These are phyloP conservation scores for Hypomontagnella monticulosa DNA, from an alignment of 495 filamentous ascomycete species.

Conservation along the genomic window DNA sequence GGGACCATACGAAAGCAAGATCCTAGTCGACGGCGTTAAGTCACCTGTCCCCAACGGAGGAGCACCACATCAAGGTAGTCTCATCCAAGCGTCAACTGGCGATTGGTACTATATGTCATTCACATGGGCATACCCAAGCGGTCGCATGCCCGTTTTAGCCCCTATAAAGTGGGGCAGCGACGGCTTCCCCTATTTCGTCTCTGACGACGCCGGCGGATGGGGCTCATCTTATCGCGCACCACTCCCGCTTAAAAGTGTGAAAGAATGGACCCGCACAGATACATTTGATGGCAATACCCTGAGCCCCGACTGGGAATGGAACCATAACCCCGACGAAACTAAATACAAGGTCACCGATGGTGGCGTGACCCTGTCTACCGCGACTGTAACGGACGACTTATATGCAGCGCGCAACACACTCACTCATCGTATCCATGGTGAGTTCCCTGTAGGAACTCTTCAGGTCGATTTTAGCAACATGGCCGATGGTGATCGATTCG, in stretches of 20 bases:
- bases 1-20: slow-evolving; percentile 57
- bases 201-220: slow-evolving; percentile 55
- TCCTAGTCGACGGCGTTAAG: slow-evolving; percentile 47
- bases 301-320: slow-evolving; percentile 66
- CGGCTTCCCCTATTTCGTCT: slow-evolving; percentile 58
- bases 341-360: slow-evolving; percentile 37
- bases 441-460: slow-evolving; percentile 58
- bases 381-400: slow-evolving; percentile 62
- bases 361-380: slow-evolving; percentile 58
- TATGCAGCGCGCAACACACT: slow-evolving; percentile 66
- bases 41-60: slow-evolving; percentile 58
- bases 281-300: slow-evolving; percentile 53
- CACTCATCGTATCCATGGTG: slow-evolving; percentile 63
- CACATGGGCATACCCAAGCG: slow-evolving; percentile 62
- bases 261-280: slow-evolving; percentile 50
- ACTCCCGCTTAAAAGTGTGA: slow-evolving; percentile 40
- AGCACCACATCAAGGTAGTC: slow-evolving; percentile 63
- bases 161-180: slow-evolving; percentile 61
- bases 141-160: slow-evolving; percentile 67
- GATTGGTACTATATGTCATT: slow-evolving; percentile 70
- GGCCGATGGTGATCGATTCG: slow-evolving; percentile 61
- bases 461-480: slow-evolving; percentile 57
- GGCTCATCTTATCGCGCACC: slow-evolving; percentile 56
- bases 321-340: slow-evolving; percentile 65
- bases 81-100: slow-evolving; percentile 61